Percentiles rank a stretch among this genome's conserved stretches.
phyloP scores from a whole-genome alignment of 306 rosid genomes.

The Cucurbita moschata region DNA sequence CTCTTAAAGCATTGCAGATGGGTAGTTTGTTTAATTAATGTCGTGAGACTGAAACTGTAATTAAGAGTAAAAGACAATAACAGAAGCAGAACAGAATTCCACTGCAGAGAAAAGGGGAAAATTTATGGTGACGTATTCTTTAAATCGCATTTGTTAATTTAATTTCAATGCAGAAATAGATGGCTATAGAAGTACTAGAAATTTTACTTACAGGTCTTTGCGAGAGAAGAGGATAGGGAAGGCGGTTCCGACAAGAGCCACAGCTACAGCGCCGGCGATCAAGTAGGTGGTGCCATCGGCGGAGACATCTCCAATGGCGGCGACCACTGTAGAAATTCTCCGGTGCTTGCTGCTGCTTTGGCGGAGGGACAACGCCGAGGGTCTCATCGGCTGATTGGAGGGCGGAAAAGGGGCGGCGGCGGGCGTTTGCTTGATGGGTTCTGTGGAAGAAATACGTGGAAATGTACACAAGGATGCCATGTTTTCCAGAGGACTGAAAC shows the following conservation, averaged over 20 bases:
- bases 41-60: not conserved
- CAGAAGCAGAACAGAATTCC: not conserved
- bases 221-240: slow-evolving; percentile 79
- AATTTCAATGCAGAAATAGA: not conserved
- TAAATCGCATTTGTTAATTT: not conserved
- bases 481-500: not conserved
- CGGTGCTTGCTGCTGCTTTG: slow-evolving; percentile 8
- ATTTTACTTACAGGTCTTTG: slow-evolving; percentile 46
- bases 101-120: not conserved
- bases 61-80: no score
- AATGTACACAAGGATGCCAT: not conserved
- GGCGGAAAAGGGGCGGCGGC: not conserved
- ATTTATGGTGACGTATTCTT: not conserved
- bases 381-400: not conserved
- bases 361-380: slow-evolving; percentile 2
- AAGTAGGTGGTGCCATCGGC: slow-evolving; percentile 50
- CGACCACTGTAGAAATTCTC: slow-evolving; percentile 36
- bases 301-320: slow-evolving; percentile 71
- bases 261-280: slow-evolving; percentile 58
- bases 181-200: no score
- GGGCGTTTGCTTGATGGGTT: not conserved
- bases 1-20: not conserved
- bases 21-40: not conserved
- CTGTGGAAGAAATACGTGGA: not conserved
- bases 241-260: slow-evolving; percentile 74